Evolutionary conservation across 257 asterid species (phyloP).

Genomic region (Forsythia viridissima): DNA sequence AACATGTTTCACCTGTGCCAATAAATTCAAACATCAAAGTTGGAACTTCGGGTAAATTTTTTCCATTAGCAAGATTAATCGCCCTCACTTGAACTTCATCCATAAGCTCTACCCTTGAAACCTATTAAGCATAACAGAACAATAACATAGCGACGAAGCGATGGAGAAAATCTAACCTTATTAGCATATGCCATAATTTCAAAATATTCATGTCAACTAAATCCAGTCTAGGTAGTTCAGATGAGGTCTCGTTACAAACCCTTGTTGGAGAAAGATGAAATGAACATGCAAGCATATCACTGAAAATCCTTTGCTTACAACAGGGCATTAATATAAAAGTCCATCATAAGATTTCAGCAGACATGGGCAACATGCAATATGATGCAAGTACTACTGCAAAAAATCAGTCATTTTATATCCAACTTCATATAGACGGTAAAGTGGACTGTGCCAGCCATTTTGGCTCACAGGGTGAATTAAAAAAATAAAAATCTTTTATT

Average conservation of each 20-base stretch:
- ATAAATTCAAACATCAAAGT: slow-evolving; percentile 94
- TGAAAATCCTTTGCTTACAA: background rate
- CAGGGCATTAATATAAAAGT: background rate
- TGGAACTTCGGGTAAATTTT: slow-evolving; percentile 88
- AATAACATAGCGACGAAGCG: slow-evolving; percentile 9
- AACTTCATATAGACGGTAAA: no score
- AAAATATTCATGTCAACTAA: slow-evolving; percentile 15
- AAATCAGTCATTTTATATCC: background rate
- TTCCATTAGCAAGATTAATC: slow-evolving; percentile 83
- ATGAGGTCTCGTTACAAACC: background rate
- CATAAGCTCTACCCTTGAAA: slow-evolving; percentile 93
- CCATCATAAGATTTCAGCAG: slow-evolving; percentile 2
- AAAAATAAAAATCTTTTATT: no score
- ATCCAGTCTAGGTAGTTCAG: slow-evolving; percentile 3
- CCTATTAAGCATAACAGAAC: slow-evolving; percentile 41
- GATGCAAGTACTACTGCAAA: slow-evolving; percentile 6
- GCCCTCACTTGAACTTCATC: slow-evolving; percentile 98
- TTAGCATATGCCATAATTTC: background rate
- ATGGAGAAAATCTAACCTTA: slow-evolving; percentile 5
- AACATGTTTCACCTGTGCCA: slow-evolving; percentile 78
- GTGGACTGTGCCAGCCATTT: background rate
- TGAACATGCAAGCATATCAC: slow-evolving; percentile 8
- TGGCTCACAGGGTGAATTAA: background rate
- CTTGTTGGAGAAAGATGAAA: slow-evolving; percentile 7
- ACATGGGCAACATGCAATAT: background rate